Evolutionary conservation across 1,284 basidiomycete species (phyloP).

Genomic region (Taiwanofungus camphoratus): DNA sequence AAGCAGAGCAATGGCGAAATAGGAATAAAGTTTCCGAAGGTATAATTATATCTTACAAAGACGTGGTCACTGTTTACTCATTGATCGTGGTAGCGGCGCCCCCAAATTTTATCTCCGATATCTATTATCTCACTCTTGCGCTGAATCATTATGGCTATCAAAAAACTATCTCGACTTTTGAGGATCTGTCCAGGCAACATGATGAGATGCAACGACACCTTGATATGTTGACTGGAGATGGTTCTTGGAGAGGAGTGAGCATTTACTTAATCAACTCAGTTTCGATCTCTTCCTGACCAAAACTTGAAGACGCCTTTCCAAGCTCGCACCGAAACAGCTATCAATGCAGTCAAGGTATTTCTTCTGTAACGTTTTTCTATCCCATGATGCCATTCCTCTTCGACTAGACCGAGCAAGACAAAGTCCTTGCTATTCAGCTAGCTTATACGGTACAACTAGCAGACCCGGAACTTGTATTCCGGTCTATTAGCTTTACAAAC

Average conservation of each 20-base stretch:
- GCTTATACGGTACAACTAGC: conserved; percentile 84
- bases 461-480: conserved; percentile 81
- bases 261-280: background rate
- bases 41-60: conserved; percentile 17
- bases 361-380: conserved; percentile 1
- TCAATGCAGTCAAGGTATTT: conserved; percentile 68
- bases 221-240: conserved; percentile 73
- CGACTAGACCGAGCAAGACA: conserved; percentile 58
- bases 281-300: conserved; percentile 3
- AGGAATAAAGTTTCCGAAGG: conserved; percentile 41
- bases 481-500: conserved; percentile 78
- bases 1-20: conserved; percentile 70
- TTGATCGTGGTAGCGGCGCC: conserved; percentile 30
- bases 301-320: conserved; percentile 55
- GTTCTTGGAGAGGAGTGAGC: conserved; percentile 72
- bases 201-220: conserved; percentile 77
- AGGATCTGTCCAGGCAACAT: conserved; percentile 65
- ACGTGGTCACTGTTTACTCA: background rate
- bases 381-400: conserved; percentile 2
- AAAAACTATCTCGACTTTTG: conserved; percentile 73
- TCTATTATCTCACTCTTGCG: conserved; percentile 85
- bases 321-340: conserved; percentile 60
- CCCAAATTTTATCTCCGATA: conserved; percentile 92
- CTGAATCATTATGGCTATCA: conserved; percentile 85
- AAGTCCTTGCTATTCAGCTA: conserved; percentile 64